These are phyloP conservation scores for Sergeia podlipaevii DNA, from an alignment of 208 protist genomes.

Conservation along the genomic window DNA sequence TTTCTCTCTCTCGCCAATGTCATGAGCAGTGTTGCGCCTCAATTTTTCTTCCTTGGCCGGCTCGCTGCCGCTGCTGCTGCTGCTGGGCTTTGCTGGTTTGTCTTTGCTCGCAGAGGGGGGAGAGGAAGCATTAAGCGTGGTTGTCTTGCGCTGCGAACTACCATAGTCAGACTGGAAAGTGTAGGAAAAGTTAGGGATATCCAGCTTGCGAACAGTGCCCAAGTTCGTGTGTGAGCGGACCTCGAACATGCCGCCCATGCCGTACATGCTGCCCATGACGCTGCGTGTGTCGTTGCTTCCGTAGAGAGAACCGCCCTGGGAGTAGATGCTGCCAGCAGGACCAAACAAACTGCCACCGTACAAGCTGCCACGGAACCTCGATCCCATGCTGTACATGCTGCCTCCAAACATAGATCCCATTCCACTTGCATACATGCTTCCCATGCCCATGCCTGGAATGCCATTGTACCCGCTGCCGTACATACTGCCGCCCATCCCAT, in stretches of 20 bases:
- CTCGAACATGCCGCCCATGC: slow-evolving; percentile 28
- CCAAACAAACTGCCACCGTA: slow-evolving; percentile 1
- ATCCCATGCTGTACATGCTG: slow-evolving; percentile 17
- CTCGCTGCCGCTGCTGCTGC: too few relatives aligned
- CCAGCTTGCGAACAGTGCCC: slow-evolving; percentile 32
- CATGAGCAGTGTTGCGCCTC: too few relatives aligned
- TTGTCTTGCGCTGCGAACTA: neutral
- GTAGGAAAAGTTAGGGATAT: slow-evolving; percentile 37
- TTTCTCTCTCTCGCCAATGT: too few relatives aligned
- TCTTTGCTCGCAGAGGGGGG: too few relatives aligned
- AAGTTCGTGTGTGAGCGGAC: slow-evolving; percentile 25
- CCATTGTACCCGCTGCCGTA: slow-evolving; percentile 21
- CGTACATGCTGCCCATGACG: slow-evolving; percentile 21
- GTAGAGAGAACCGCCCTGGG: slow-evolving; percentile 18
- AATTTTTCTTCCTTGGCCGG: too few relatives aligned
- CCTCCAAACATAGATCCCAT: slow-evolving; percentile 35
- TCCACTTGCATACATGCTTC: slow-evolving; percentile 1
- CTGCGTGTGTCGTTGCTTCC: too few relatives aligned
- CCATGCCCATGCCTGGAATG: neutral
- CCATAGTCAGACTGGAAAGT: slow-evolving; percentile 34
- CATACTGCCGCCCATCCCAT: slow-evolving; percentile 38
- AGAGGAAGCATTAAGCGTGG: too few relatives aligned
- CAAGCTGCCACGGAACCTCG: slow-evolving; percentile 20
- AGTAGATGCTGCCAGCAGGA: too few relatives aligned
- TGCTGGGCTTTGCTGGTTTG: too few relatives aligned